phyloP scores from a whole-genome alignment of 805 yeast species.

The Barnettozyma siamensis region DNA sequence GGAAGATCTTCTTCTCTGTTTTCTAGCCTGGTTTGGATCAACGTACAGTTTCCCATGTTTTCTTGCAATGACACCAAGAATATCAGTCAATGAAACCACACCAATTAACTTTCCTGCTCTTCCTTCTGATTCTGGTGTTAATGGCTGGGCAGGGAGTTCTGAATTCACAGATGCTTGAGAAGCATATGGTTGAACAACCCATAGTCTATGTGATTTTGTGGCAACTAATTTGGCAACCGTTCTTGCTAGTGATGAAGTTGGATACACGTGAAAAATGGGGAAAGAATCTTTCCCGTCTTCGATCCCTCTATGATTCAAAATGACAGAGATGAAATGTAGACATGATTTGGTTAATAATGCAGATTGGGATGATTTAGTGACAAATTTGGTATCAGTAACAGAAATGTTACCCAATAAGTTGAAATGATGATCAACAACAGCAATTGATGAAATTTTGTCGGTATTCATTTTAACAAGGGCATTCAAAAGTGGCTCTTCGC shows the following conservation, averaged over 20 bases:
- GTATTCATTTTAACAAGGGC: conserved; percentile 82
- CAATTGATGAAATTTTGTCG: conserved; percentile 81
- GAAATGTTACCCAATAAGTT: conserved; percentile 87
- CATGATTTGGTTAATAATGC: conserved; percentile 78
- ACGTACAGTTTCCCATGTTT: conserved; percentile 57
- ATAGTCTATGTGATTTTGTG: conserved; percentile 83
- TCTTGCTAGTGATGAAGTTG: conserved; percentile 72
- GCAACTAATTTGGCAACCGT: conserved; percentile 94
- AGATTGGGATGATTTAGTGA: conserved; percentile 81
- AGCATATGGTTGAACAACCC: conserved; percentile 65
- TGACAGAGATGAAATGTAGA: conserved; percentile 80
- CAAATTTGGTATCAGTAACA: conserved; percentile 87
- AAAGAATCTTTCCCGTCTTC: conserved; percentile 94
- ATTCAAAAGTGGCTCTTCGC: conserved; percentile 82
- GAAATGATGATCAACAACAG: conserved; percentile 78
- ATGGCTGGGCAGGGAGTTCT: conserved; percentile 20
- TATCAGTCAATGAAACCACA: conserved; percentile 88
- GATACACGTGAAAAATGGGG: conserved; percentile 92
- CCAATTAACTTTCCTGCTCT: conserved; percentile 82
- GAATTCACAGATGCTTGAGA: conserved; percentile 23
- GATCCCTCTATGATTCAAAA: conserved; percentile 80
- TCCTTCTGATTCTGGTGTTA: conserved; percentile 37
- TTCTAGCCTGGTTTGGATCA: conserved; percentile 84
- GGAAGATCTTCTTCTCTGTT: conserved; percentile 66
- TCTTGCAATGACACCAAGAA: conserved; percentile 73